Evolutionary conservation across 1,284 basidiomycete species (phyloP), one percentile per base, ranked within the genome.

Genomic region (Malassezia sympodialis): DNA sequence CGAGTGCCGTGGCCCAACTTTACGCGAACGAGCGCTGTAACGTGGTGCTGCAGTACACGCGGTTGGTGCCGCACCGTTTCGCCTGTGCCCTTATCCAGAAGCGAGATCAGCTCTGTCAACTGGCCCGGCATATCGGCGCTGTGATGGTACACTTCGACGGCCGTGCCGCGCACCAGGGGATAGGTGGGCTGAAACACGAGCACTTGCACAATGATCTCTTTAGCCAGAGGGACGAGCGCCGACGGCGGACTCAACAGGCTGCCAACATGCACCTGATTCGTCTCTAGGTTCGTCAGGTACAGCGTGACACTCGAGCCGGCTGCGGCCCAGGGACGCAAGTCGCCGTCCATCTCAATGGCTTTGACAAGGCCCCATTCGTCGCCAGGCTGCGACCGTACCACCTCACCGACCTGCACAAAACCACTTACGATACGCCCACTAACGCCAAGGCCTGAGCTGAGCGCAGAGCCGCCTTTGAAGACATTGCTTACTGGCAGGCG

Each of bases 401-500:
- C 79, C 76, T 98, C 93, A 4, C 94, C 93, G 7, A 91, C 85
- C 76, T 96, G 90, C 0, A 96, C 80, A 24, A 96, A 79, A 11
- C 93, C 93, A 41, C 84, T 83, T 56, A 85, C 86, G 30, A 98
- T 78, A 31, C 91, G 79, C n/a, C 93, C 94, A 23, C 85, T 82
- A 0, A 94, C 83, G 1, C 84, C 87, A 0, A 84, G 82, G 15
- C 88, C 88, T 1, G 79, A 79, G 2, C 80, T 79, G 8, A 80
- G 76, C 4, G 87, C 84, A 7, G 85, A 86, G 0, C 87, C 87
- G 42, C 45, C 46, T 75, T 85, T 90, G 81, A 94, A 98, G 2
- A 96, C 88, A 73, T 98, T 98, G 12, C 89, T 87, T 19, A 98
- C 82, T 0, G 93, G 93, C 53, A 96, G 80, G 21, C 94, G 82